A percentile compares a stretch with the other conserved stretches of the same genome.
Evolutionary conservation across 306 rosid genomes (phyloP).

Genomic region (Biancaea sappan): DNA sequence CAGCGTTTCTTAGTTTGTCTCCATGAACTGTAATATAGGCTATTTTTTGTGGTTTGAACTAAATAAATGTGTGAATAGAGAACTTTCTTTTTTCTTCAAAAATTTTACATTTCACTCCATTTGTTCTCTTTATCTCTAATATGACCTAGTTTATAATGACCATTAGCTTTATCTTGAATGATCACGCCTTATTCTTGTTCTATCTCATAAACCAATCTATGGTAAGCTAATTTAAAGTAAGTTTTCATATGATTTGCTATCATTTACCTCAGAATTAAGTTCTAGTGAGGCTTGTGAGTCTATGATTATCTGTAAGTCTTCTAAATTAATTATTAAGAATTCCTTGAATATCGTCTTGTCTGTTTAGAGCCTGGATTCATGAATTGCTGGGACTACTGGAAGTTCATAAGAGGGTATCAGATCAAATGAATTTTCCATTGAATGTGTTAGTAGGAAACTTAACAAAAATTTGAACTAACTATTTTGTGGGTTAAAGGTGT

Average conservation of each 20-base stretch:
- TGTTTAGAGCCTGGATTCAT: background rate
- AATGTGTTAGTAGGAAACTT: background rate
- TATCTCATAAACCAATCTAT: background rate
- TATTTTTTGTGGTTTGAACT: background rate
- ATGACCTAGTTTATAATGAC: background rate
- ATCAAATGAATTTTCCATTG: background rate
- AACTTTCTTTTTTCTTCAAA: background rate
- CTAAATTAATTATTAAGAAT: background rate
- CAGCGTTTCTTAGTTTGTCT: background rate
- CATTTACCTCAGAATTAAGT: background rate
- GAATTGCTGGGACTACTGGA: slow-evolving; percentile 4
- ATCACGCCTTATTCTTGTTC: background rate
- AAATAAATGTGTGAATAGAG: background rate
- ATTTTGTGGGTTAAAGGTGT: background rate
- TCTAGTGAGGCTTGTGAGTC: background rate
- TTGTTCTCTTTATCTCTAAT: background rate
- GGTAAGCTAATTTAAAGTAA: background rate
- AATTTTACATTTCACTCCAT: background rate
- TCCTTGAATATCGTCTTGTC: background rate
- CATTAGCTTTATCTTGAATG: background rate
- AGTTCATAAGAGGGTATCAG: background rate
- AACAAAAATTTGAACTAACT: background rate
- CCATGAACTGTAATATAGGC: background rate
- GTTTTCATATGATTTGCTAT: background rate
- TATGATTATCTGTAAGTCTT: background rate